These are phyloP conservation scores for Kockovaella imperatae DNA, from an alignment of 768 basidiomycete genomes.

Conservation along the genomic window DNA sequence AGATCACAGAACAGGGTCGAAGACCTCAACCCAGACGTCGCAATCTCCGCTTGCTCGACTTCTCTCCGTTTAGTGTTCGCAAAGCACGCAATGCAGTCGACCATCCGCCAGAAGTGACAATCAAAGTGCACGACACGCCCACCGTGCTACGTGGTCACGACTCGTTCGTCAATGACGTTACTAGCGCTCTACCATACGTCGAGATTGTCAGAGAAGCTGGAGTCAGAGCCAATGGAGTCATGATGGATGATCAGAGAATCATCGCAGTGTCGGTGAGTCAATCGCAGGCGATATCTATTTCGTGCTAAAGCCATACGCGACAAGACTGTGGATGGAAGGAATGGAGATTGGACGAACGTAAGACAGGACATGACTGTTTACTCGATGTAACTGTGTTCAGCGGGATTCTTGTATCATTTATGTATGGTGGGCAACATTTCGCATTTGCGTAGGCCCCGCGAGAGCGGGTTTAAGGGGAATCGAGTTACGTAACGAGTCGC, in stretches of 20 bases:
- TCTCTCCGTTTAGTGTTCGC: constrained; percentile 29
- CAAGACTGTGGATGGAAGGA: neutral
- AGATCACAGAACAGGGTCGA: constrained; percentile 8
- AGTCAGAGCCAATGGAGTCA: constrained; percentile 30
- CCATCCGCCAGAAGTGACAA: neutral
- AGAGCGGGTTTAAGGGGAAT: too few species aligned
- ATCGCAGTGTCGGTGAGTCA: constrained; percentile 32
- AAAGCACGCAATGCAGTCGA: neutral
- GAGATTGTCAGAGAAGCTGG: constrained; percentile 21
- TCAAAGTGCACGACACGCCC: constrained; percentile 6
- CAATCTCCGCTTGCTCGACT: constrained; percentile 27
- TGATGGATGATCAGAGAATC: constrained; percentile 40
- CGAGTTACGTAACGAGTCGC: too few species aligned
- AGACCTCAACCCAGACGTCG: constrained; percentile 12
- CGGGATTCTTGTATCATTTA: too few species aligned
- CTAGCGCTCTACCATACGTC: constrained; percentile 15
- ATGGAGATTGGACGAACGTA: neutral
- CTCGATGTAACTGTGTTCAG: constrained; percentile 1
- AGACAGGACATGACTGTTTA: neutral
- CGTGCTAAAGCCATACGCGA: neutral
- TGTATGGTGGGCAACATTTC: too few species aligned
- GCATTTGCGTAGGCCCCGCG: too few species aligned
- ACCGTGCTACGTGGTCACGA: constrained; percentile 17
- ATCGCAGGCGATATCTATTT: neutral
- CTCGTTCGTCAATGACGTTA: too few species aligned